Evolutionary conservation across 2,329 filamentous ascomycete species (phyloP).

Genomic region (Penicillium polonicum): DNA sequence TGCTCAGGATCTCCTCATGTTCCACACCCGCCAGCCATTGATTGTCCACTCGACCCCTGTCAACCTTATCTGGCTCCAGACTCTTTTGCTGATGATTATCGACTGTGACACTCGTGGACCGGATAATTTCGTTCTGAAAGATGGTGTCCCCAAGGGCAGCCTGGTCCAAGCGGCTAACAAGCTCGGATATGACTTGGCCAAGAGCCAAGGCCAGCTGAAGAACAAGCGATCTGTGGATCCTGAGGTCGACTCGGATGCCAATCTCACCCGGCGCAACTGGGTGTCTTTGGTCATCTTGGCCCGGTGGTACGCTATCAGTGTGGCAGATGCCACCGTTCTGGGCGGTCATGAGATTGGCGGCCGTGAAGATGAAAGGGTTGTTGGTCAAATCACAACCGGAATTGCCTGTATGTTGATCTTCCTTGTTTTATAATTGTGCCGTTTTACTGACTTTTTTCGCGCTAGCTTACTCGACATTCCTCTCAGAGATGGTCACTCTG

Average conservation of each 20-base stretch:
- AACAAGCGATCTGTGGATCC: constrained; percentile 34
- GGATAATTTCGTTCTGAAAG: constrained; percentile 43
- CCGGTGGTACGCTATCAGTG: constrained; percentile 45
- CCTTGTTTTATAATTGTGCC: neutral
- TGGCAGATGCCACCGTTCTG: constrained; percentile 41
- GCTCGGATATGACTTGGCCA: constrained; percentile 41
- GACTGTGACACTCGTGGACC: constrained; percentile 45
- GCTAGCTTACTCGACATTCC: constrained; percentile 39
- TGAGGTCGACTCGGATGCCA: constrained; percentile 43
- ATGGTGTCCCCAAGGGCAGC: constrained; percentile 41
- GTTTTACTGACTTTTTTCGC: constrained; percentile 6
- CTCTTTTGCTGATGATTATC: constrained; percentile 42
- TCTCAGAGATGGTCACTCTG: constrained; percentile 38
- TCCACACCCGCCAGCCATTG: constrained; percentile 40
- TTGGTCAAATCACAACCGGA: constrained; percentile 37
- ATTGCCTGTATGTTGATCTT: constrained; percentile 38
- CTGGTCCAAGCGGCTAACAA: constrained; percentile 42
- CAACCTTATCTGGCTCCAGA: constrained; percentile 45
- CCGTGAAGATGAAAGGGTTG: constrained; percentile 40
- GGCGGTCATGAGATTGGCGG: constrained; percentile 40
- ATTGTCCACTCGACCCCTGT: constrained; percentile 34
- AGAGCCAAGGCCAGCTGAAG: constrained; percentile 40
- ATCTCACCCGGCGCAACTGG: constrained; percentile 43
- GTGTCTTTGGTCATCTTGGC: constrained; percentile 40
- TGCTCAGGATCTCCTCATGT: constrained; percentile 42